phyloP scores from a whole-genome alignment of 2,329 filamentous ascomycete species.

The Penicillium sp. region DNA sequence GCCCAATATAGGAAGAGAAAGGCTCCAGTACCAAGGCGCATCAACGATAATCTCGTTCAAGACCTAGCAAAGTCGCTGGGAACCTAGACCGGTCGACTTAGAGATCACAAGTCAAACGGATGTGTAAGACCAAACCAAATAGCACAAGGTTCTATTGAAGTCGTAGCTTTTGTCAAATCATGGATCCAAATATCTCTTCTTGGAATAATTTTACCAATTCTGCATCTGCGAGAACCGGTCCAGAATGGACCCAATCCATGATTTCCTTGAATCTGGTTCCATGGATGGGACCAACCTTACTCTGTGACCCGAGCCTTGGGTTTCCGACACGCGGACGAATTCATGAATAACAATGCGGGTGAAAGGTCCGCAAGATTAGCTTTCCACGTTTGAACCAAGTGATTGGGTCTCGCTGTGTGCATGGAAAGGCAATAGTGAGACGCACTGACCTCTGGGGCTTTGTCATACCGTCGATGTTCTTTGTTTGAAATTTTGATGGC shows the following conservation, averaged over 20 bases:
- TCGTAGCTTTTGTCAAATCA: not conserved
- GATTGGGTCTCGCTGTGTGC: not conserved
- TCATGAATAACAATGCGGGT: not conserved
- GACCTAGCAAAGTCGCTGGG: not conserved
- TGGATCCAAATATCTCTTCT: not conserved
- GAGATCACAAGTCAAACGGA: not conserved
- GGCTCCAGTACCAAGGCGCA: not conserved
- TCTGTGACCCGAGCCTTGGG: not conserved
- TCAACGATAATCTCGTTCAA: not conserved
- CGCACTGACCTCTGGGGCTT: not conserved
- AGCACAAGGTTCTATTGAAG: not conserved
- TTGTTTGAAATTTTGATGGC: not conserved
- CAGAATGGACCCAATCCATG: not conserved
- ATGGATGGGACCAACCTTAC: not conserved
- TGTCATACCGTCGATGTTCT: not conserved
- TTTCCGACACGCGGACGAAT: not conserved
- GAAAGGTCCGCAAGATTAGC: not conserved
- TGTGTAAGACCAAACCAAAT: not conserved
- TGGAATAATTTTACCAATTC: not conserved
- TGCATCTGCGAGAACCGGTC: conserved; percentile 1
- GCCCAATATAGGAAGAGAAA: not conserved
- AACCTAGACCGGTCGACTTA: not conserved
- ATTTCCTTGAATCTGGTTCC: not conserved
- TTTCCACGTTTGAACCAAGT: not conserved
- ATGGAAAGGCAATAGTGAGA: not conserved